These are phyloP conservation scores for Casuarina cunninghamiana DNA, from an alignment of 306 rosid species.

Conservation along the genomic window DNA sequence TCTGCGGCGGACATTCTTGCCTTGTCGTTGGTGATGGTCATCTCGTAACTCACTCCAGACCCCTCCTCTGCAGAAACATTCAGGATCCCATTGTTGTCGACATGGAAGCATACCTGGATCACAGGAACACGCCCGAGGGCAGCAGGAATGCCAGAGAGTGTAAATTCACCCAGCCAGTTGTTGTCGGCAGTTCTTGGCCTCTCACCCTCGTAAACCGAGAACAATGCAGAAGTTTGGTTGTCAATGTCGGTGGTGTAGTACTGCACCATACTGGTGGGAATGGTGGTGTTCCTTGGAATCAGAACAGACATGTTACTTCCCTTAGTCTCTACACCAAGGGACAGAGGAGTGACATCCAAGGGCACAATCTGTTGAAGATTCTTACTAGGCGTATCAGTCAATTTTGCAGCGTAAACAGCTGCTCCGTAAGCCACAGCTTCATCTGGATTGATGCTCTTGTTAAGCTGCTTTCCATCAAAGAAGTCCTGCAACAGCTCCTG, in stretches of 20 bases:
- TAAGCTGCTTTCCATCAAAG: too few species aligned
- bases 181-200: constrained; percentile 12
- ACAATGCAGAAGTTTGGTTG: constrained; percentile 15
- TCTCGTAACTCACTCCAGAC: constrained; percentile 8
- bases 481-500: too few species aligned
- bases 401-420: too few species aligned
- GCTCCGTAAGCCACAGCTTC: too few species aligned
- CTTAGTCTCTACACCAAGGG: background rate
- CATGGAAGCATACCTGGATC: background rate
- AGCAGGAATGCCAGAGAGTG: constrained; percentile 17
- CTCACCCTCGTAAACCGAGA: constrained; percentile 27
- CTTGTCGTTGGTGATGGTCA: constrained; percentile 25
- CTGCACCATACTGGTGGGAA: constrained; percentile 13
- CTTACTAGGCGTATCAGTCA: too few species aligned
- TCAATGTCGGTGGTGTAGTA: constrained; percentile 7
- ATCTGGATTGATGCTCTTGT: too few species aligned
- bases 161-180: constrained; percentile 24
- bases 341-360: too few species aligned
- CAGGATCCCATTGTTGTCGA: background rate
- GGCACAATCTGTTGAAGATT: too few species aligned
- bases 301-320: background rate
- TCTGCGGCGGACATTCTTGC: constrained; percentile 14
- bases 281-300: constrained; percentile 25
- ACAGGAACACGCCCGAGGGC: constrained; percentile 18
- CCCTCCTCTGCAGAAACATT: constrained; percentile 23